Evolutionary conservation across 2,329 filamentous ascomycete genomes (phyloP).

Genomic region (Cladosporium austrohemisphaericum): DNA sequence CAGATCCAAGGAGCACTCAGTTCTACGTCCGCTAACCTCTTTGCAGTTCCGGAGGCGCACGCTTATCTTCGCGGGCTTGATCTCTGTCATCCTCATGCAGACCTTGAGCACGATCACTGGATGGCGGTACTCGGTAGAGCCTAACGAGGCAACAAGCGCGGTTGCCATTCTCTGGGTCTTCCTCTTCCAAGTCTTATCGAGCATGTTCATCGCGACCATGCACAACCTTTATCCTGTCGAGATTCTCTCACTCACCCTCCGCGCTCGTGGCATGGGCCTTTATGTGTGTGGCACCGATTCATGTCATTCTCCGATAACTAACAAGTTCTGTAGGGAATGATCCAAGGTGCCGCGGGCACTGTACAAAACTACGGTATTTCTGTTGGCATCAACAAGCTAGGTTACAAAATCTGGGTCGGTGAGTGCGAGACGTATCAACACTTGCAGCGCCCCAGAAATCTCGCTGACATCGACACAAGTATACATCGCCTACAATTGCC

Average conservation of each 20-base stretch:
- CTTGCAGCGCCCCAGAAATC: too few species aligned
- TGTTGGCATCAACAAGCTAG: constrained; percentile 45
- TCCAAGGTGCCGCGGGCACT: constrained; percentile 44
- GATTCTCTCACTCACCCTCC: constrained; percentile 1
- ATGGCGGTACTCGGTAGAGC: constrained; percentile 41
- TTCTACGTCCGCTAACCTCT: too few species aligned
- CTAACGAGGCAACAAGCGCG: constrained; percentile 34
- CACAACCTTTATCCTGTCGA: constrained; percentile 10
- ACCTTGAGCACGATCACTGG: constrained; percentile 47
- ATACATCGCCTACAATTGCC: constrained; percentile 48
- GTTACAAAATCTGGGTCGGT: constrained; percentile 51
- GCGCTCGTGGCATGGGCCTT: constrained; percentile 20
- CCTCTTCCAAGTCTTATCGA: constrained; percentile 46
- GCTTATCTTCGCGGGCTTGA: constrained; percentile 44
- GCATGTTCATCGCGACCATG: constrained; percentile 38
- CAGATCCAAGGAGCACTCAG: too few species aligned
- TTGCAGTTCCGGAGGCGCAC: too few species aligned
- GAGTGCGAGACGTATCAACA: too few species aligned
- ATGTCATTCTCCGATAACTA: too few species aligned
- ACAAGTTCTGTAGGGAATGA: constrained; percentile 40
- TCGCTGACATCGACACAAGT: too few species aligned
- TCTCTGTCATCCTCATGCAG: constrained; percentile 44
- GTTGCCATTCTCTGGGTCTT: constrained; percentile 49
- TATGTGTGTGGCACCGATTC: too few species aligned
- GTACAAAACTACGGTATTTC: constrained; percentile 47